phyloP scores from a whole-genome alignment of 192 early-diverging fungal genomes.

The Lobosporangium transversale region DNA sequence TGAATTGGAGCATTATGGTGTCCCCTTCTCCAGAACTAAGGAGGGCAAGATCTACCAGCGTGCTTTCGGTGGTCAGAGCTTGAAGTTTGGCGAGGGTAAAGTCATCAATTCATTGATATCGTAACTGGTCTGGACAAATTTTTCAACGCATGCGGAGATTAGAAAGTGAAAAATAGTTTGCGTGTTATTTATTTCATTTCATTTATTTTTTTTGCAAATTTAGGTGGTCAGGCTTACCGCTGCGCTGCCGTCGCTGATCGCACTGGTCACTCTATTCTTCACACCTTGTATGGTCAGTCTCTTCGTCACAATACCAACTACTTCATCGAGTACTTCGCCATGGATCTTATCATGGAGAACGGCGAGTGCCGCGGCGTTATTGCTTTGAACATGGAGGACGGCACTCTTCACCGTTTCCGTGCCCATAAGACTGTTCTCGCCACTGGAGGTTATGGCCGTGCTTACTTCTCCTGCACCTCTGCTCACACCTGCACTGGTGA shows the following conservation, averaged over 20 bases:
- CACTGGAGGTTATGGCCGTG: conserved; percentile 99
- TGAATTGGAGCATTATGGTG: conserved; percentile 98
- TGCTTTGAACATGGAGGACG: conserved; percentile 98
- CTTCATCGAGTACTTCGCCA: conserved; percentile 99
- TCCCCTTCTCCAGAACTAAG: conserved; percentile 97
- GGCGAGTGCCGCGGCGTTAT: conserved; percentile 96
- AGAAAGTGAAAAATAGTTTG: too few species aligned
- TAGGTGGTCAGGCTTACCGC: conserved; percentile 95
- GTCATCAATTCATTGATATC: background rate
- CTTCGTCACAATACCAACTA: conserved; percentile 95
- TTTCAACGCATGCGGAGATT: too few species aligned
- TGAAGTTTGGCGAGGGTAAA: conserved; percentile 92
- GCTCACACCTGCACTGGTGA: conserved; percentile 99
- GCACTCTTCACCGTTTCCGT: conserved; percentile 96
- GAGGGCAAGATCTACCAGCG: conserved; percentile 99
- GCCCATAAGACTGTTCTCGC: conserved; percentile 98
- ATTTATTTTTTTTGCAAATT: background rate
- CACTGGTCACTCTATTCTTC: conserved; percentile 96
- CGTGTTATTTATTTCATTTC: too few species aligned
- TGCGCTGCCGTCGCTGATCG: conserved; percentile 98
- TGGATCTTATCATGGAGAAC: conserved; percentile 99
- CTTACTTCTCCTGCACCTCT: conserved; percentile 98
- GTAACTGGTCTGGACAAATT: background rate
- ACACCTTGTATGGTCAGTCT: conserved; percentile 98
- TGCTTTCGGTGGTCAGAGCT: conserved; percentile 96